Evolutionary conservation across 352 stramenopile species (phyloP).

Genomic region (Pythium periplocum): DNA sequence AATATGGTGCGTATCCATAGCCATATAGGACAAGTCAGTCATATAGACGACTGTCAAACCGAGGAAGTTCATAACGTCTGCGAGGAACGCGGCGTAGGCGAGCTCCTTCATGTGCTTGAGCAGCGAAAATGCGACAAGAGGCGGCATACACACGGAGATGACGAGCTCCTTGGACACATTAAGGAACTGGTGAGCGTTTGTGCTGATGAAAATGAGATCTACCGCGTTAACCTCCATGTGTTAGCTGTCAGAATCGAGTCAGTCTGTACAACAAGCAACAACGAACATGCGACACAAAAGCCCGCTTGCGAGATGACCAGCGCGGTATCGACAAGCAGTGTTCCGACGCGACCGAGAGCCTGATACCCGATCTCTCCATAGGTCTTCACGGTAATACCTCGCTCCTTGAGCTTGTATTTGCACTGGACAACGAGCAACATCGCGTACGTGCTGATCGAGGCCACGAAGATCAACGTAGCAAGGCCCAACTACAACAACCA

Average conservation of each 20-base stretch:
- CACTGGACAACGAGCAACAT: constrained; percentile 77
- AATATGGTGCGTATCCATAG: constrained; percentile 37
- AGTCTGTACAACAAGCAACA: neutral
- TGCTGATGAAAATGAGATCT: constrained; percentile 91
- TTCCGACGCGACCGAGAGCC: constrained; percentile 62
- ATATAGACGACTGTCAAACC: constrained; percentile 80
- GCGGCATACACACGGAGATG: constrained; percentile 51
- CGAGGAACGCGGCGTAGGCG: constrained; percentile 82
- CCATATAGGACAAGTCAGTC: constrained; percentile 76
- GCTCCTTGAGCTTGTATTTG: constrained; percentile 70
- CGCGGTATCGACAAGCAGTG: constrained; percentile 75
- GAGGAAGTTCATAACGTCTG: constrained; percentile 85
- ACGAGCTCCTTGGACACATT: constrained; percentile 46
- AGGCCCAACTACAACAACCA: constrained; percentile 38
- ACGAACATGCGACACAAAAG: constrained; percentile 85
- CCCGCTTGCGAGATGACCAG: constrained; percentile 85
- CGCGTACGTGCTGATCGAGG: constrained; percentile 53
- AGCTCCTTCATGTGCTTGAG: constrained; percentile 86
- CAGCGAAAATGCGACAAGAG: constrained; percentile 76
- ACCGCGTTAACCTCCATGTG: neutral
- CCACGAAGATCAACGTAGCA: constrained; percentile 43
- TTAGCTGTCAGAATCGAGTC: too few species aligned
- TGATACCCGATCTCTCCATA: constrained; percentile 88
- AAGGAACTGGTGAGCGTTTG: constrained; percentile 80
- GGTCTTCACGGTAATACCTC: constrained; percentile 38